phyloP scores from a whole-genome alignment of 2,329 filamentous ascomycete genomes.

The Scytalidium lignicola region DNA sequence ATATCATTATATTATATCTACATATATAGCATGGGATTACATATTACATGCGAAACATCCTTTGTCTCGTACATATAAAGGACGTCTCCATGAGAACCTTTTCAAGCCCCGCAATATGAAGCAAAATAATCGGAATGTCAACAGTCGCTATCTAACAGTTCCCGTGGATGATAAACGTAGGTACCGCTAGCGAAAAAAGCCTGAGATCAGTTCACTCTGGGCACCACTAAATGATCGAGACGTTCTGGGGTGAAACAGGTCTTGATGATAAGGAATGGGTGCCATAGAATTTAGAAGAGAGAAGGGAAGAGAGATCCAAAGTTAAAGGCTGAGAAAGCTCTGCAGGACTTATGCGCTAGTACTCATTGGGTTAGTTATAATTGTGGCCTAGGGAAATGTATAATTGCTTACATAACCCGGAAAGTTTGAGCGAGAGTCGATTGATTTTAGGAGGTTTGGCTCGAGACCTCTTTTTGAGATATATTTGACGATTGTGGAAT shows the following conservation, averaged over 20 bases:
- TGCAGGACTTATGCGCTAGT: slow-evolving; percentile 29
- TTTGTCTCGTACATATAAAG: too few relatives aligned
- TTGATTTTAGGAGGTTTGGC: slow-evolving; percentile 4
- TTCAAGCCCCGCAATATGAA: not conserved
- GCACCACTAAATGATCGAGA: slow-evolving; percentile 91
- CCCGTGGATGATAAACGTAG: slow-evolving; percentile 60
- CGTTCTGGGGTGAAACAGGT: slow-evolving; percentile 64
- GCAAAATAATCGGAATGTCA: slow-evolving; percentile 50
- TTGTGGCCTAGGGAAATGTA: slow-evolving; percentile 8
- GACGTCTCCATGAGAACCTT: too few relatives aligned
- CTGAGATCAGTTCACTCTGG: slow-evolving; percentile 70
- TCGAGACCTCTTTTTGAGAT: not conserved
- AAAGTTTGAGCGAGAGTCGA: not conserved
- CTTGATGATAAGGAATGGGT: slow-evolving; percentile 94
- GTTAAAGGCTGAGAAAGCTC: too few relatives aligned
- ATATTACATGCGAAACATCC: too few relatives aligned
- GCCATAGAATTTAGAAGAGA: slow-evolving; percentile 52
- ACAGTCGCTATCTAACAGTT: slow-evolving; percentile 97
- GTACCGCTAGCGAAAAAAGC: slow-evolving; percentile 99
- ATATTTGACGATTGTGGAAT: not conserved
- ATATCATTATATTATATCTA: too few relatives aligned
- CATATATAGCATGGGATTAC: too few relatives aligned
- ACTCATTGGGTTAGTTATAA: slow-evolving; percentile 23
- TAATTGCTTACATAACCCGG: not conserved
- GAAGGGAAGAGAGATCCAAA: slow-evolving; percentile 21